These are phyloP conservation scores for Oryza longistaminata DNA, from an alignment of 176 grass and related monocot species.

Conservation along the genomic window DNA sequence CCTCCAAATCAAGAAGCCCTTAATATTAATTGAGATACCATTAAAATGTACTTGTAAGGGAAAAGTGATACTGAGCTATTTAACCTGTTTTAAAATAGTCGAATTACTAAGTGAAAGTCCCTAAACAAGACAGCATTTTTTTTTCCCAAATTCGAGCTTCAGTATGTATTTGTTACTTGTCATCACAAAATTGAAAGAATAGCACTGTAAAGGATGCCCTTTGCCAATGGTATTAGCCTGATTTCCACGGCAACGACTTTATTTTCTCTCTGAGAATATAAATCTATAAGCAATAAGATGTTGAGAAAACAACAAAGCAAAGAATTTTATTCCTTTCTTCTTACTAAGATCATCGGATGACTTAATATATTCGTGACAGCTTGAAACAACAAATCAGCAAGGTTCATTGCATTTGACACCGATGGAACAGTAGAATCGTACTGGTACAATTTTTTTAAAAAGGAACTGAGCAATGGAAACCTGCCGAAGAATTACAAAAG, in stretches of 20 bases:
- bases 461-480: not conserved
- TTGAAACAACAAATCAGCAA: constrained; percentile 6
- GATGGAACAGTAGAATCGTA: not conserved
- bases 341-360: not conserved
- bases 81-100: not conserved
- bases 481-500: not conserved
- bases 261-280: too few relatives aligned
- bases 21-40: too few relatives aligned
- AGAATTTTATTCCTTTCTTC: not conserved
- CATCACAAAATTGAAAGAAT: too few relatives aligned
- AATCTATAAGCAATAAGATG: not conserved
- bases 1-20: too few relatives aligned
- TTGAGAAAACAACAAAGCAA: not conserved
- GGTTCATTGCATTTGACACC: constrained; percentile 6
- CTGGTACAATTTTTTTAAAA: not conserved
- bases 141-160: too few relatives aligned
- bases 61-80: not conserved
- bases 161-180: too few relatives aligned
- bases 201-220: too few relatives aligned
- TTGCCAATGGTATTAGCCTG: too few relatives aligned
- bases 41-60: not conserved
- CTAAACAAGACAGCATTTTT: not conserved
- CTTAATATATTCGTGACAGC: not conserved
- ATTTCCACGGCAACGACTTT: too few relatives aligned
- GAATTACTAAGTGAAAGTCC: not conserved